Evolutionary conservation across 2,329 filamentous ascomycete genomes (phyloP).

Genomic region (Aspergillus phoenicis): DNA sequence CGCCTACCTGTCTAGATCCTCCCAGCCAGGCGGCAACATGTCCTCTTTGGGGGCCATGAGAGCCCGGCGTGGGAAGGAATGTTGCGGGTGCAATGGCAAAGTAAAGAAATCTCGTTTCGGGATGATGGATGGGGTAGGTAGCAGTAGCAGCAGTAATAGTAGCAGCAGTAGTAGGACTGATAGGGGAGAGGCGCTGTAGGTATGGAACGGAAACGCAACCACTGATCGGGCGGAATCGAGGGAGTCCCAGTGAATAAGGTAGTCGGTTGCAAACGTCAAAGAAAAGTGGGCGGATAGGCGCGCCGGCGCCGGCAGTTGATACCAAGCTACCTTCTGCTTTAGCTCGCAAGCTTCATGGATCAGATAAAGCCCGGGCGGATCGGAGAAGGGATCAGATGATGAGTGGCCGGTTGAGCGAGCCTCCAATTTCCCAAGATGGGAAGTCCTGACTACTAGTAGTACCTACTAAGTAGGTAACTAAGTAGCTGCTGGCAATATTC

Average conservation of each 20-base stretch:
- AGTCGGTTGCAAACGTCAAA: slow-evolving; percentile 17
- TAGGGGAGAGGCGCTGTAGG: background rate
- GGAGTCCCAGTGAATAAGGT: slow-evolving; percentile 7
- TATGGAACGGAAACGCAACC: background rate
- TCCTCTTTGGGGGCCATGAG: slow-evolving; percentile 46
- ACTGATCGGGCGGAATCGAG: slow-evolving; percentile 7
- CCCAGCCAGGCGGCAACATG: slow-evolving; percentile 45
- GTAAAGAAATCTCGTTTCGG: background rate
- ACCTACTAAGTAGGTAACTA: too few relatives aligned
- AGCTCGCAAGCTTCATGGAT: background rate
- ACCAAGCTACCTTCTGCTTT: slow-evolving; percentile 16
- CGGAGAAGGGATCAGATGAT: slow-evolving; percentile 1
- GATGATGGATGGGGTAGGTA: background rate
- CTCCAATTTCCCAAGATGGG: too few relatives aligned
- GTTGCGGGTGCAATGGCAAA: slow-evolving; percentile 22
- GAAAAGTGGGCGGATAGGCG: slow-evolving; percentile 20
- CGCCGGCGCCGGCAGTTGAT: slow-evolving; percentile 23
- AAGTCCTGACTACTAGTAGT: too few relatives aligned
- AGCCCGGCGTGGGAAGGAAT: slow-evolving; percentile 37
- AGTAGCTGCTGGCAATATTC: too few relatives aligned
- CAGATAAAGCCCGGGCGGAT: slow-evolving; percentile 1
- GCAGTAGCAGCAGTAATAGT: too few relatives aligned
- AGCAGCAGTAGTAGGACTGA: too few relatives aligned
- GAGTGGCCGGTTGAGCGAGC: too few relatives aligned
- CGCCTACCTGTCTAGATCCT: slow-evolving; percentile 44